A percentile compares a stretch with the other conserved stretches of the same genome.
These are phyloP conservation scores for Kurtzmaniella quercitrusa DNA, from an alignment of 1,139 yeast species.

Conservation along the genomic window DNA sequence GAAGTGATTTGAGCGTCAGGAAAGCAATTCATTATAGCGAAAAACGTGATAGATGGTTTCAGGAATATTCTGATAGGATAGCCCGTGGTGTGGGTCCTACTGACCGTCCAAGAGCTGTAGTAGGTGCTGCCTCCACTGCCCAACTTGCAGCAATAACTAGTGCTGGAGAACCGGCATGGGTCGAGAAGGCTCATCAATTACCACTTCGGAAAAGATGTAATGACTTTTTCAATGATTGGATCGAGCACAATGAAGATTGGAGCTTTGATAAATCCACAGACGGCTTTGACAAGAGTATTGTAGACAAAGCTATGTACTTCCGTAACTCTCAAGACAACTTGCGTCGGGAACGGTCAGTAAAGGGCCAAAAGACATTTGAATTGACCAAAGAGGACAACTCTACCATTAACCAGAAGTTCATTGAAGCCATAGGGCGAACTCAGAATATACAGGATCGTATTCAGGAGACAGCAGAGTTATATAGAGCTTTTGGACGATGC, in stretches of 20 bases:
- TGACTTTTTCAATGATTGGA: constrained; percentile 23
- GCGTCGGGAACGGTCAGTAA: constrained; percentile 7
- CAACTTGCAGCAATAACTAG: background rate
- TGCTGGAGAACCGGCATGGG: background rate
- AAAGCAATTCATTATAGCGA: constrained; percentile 24
- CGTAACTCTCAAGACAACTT: constrained; percentile 8
- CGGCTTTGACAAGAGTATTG: constrained; percentile 28
- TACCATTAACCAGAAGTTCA: constrained; percentile 17
- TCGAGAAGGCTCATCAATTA: background rate
- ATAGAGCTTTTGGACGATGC: constrained; percentile 36
- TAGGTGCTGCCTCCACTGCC: background rate
- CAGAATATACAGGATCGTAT: constrained; percentile 21
- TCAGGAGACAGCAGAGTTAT: constrained; percentile 33
- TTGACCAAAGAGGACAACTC: constrained; percentile 16
- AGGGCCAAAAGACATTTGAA: constrained; percentile 7
- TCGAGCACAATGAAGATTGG: constrained; percentile 22
- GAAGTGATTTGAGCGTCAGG: constrained; percentile 16
- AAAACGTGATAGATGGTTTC: constrained; percentile 24
- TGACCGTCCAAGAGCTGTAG: background rate
- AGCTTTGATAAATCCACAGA: constrained; percentile 14
- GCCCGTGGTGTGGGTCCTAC: constrained; percentile 8
- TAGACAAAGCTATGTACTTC: constrained; percentile 18
- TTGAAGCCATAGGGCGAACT: constrained; percentile 14
- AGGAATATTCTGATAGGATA: constrained; percentile 15
- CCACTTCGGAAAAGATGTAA: constrained; percentile 25